These are phyloP conservation scores for Medicago ruthenica DNA, from an alignment of 306 rosid species.

Conservation along the genomic window DNA sequence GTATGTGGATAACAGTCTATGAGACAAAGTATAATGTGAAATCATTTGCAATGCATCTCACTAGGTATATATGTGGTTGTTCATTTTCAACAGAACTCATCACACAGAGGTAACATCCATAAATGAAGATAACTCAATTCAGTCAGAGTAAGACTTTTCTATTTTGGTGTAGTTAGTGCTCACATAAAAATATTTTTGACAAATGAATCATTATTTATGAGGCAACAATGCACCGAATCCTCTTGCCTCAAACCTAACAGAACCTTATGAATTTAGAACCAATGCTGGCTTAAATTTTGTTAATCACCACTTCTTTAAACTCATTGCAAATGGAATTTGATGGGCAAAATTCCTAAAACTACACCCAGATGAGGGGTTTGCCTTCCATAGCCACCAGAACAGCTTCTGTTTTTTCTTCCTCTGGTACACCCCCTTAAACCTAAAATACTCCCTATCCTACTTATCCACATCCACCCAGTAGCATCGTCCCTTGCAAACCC, in stretches of 20 bases:
- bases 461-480: background rate
- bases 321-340: background rate
- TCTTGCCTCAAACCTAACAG: constrained; percentile 8
- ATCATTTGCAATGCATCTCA: constrained; percentile 32
- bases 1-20: background rate
- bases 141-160: constrained; percentile 3
- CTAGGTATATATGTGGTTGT: constrained; percentile 12
- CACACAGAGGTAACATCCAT: constrained; percentile 24
- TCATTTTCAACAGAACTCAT: constrained; percentile 1
- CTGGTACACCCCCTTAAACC: background rate
- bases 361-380: too few relatives aligned
- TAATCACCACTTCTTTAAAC: background rate
- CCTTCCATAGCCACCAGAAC: background rate
- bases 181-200: background rate
- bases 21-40: constrained; percentile 2
- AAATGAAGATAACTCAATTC: constrained; percentile 2
- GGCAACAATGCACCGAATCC: constrained; percentile 9
- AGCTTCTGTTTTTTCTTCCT: background rate
- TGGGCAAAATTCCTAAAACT: background rate
- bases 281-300: background rate
- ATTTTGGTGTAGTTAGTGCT: constrained; percentile 2
- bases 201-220: background rate
- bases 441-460: background rate
- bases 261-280: constrained; percentile 14
- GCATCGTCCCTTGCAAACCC: constrained; percentile 8